Percentiles rank a stretch among this genome's conserved stretches.
Conservation (phyloP, 2,329 filamentous ascomycete species). For the Parastagonospora avenae region DNA sequence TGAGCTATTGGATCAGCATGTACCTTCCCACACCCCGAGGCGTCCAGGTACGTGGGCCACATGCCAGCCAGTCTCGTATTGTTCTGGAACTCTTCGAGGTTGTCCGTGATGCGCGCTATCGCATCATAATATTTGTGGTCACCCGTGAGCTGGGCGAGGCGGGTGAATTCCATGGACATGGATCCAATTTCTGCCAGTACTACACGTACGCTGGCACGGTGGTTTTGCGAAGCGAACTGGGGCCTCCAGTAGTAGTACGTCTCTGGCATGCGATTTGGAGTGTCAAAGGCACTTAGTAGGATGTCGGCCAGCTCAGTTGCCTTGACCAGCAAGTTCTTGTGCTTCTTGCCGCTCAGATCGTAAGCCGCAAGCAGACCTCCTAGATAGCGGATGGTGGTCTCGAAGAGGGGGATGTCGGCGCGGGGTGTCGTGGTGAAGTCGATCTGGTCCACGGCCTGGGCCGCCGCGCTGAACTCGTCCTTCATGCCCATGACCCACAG, state of each 20-base stretch:
- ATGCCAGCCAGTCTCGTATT: constrained; percentile 54
- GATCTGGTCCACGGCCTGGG: constrained; percentile 62
- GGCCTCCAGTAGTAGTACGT: constrained; percentile 62
- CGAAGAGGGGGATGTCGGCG: constrained; percentile 67
- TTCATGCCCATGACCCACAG: constrained; percentile 74
- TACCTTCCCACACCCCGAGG: constrained; percentile 43
- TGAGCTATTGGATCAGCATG: constrained; percentile 31
- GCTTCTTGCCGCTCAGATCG: constrained; percentile 64
- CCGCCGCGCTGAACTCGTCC: constrained; percentile 68
- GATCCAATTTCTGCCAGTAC: constrained; percentile 56
- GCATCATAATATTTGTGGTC: constrained; percentile 56
- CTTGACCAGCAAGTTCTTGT: constrained; percentile 62
- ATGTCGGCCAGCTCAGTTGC: constrained; percentile 68
- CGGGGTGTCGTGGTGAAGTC: constrained; percentile 63
- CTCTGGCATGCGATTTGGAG: constrained; percentile 69
- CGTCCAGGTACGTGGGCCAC: constrained; percentile 55
- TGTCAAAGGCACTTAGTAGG: constrained; percentile 70
- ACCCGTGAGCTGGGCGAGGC: constrained; percentile 53
- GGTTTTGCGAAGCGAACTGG: constrained; percentile 42
- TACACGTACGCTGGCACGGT: constrained; percentile 48
- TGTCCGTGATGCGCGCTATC: constrained; percentile 51
- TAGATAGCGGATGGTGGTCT: constrained; percentile 73
- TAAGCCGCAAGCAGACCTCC: constrained; percentile 73
- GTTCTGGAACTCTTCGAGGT: constrained; percentile 52
- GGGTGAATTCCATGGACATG: constrained; percentile 56